phyloP scores from a whole-genome alignment of 176 grass and related monocot species.

The Poa pratensis region DNA sequence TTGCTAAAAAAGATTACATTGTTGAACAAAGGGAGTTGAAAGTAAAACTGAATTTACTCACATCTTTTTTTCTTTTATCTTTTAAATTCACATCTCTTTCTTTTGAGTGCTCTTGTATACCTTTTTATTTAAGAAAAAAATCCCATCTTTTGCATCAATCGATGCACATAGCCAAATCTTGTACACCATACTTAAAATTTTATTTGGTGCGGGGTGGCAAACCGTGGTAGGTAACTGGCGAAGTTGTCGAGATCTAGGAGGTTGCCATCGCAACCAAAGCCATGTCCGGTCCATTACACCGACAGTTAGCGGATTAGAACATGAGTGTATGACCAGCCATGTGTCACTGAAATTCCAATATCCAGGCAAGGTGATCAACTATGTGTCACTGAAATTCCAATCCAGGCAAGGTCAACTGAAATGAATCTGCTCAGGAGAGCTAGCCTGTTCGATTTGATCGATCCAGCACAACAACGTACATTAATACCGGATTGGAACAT shows the following conservation, averaged over 20 bases:
- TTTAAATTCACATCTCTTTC: no score
- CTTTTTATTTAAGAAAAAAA: no score
- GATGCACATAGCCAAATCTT: no score
- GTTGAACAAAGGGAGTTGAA: no score
- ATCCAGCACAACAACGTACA: background rate
- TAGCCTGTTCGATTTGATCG: background rate
- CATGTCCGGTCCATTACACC: background rate
- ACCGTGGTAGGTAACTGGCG: conserved; percentile 33
- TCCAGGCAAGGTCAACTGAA: background rate
- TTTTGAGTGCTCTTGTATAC: no score
- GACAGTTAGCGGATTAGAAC: background rate
- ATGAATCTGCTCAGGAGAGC: background rate
- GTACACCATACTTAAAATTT: no score
- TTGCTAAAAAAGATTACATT: no score
- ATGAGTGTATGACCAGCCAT: background rate
- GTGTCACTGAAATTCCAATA: background rate
- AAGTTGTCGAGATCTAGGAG: conserved; percentile 18
- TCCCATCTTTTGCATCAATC: no score
- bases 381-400: background rate
- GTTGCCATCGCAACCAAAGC: conserved; percentile 28
- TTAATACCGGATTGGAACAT: background rate
- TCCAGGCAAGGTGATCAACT: background rate
- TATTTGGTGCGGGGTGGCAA: conserved; percentile 14
- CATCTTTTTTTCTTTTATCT: no score
- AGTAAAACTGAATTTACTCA: no score